Evolutionary conservation across 345 rosid species (phyloP), one percentile per base, ranked within the genome.

Genomic region (Bruguiera parviflora): DNA sequence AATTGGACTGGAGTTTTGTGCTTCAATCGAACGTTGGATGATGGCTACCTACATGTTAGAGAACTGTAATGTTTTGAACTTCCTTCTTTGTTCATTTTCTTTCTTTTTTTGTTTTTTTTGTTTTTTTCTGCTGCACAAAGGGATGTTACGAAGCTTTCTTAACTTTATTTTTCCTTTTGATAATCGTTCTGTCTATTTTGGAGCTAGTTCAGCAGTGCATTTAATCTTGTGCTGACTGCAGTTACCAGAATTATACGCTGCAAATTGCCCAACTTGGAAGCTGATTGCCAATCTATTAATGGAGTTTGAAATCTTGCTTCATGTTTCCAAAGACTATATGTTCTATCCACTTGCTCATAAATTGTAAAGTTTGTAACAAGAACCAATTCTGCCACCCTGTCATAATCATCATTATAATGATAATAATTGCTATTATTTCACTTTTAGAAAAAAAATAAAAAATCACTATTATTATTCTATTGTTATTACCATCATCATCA

Each of bases 1-100:
- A 92, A 88, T 32, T 95, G 99, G 99, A 95, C 96, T 9, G 97
- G 99, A 33, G 88, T 95, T 76, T 53, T 85, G 51, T 95, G 99
- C 76, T 88, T 51, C 78, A 86, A 87, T 72, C 22, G 24, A 32
- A 57, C 87, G 61, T 63, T 66, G 69, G 83, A 74, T 13, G 96
- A 92, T 78, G 86, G 90, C 75, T 95, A 88, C 83, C 88, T 79
- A 19, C 99, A 92, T 73, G 88, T 95, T 73, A 57, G 32, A 63
- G 92, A 92, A 81, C 68, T 95, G 99, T 92, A 82, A 49, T 84
- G 65, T 67, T 77, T 52, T 62, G 9, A 20, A 15, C 53, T 57
- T 66, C 57, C 29, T 46, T 6, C 51, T 43, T 37, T 57, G 53
- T 11, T 35, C 8, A 24, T 22, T 8, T 43, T 11, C 24, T 21